Percentiles rank a stretch among this genome's conserved stretches.
Evolutionary conservation across 306 rosid species (phyloP).

Genomic region (Corylus heterophylla): DNA sequence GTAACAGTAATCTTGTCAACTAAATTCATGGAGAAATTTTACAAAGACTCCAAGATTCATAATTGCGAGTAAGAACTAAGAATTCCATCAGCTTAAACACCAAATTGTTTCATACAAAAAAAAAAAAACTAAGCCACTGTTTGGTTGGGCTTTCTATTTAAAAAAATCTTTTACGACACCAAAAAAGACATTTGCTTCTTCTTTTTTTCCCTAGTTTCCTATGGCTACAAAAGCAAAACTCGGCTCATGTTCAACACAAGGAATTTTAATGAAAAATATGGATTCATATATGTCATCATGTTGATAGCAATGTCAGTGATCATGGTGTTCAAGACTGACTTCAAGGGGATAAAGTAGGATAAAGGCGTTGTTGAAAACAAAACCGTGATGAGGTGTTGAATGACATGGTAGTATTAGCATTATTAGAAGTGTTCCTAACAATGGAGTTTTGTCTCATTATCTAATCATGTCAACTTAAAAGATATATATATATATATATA

Average conservation of each 20-base stretch:
- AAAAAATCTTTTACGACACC: neutral
- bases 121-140: neutral
- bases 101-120: neutral
- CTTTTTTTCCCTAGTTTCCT: neutral
- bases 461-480: conserved; percentile 24
- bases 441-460: conserved; percentile 13
- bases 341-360: conserved; percentile 4
- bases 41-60: neutral
- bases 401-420: conserved; percentile 7
- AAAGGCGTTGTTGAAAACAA: conserved; percentile 26
- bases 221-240: neutral
- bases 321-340: conserved; percentile 3
- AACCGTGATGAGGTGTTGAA: conserved; percentile 1
- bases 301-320: neutral
- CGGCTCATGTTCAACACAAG: conserved; percentile 13
- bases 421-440: conserved; percentile 30
- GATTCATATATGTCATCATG: conserved; percentile 10
- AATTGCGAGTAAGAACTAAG: neutral
- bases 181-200: neutral
- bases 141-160: neutral
- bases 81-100: neutral
- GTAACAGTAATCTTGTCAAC: neutral
- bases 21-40: neutral
- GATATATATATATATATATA: neutral
- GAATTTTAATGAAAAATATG: neutral